phyloP scores from a whole-genome alignment of 495 filamentous ascomycete species.

The Amorphotheca resinae region DNA sequence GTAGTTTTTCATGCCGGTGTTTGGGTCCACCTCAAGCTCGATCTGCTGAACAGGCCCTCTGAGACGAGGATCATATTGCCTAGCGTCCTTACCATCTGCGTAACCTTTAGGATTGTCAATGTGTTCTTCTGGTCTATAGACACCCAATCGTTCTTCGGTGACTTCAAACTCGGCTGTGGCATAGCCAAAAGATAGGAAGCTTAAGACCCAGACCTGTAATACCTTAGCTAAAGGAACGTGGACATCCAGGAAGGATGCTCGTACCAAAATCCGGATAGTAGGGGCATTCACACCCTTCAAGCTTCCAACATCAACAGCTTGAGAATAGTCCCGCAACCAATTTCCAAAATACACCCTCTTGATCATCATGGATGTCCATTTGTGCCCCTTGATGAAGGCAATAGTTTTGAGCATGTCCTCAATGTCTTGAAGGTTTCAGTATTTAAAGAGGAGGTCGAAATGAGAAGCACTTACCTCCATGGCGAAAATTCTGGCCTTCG shows the following conservation, averaged over 20 bases:
- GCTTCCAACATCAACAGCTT: slow-evolving; percentile 85
- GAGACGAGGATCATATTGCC: slow-evolving; percentile 71
- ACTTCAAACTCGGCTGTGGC: slow-evolving; percentile 90
- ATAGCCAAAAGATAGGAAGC: slow-evolving; percentile 58
- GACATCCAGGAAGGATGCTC: slow-evolving; percentile 1
- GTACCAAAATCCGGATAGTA: slow-evolving; percentile 74
- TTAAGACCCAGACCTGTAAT: slow-evolving; percentile 36
- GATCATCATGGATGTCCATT: slow-evolving; percentile 87
- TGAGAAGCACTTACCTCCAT: slow-evolving; percentile 46
- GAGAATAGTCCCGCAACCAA: slow-evolving; percentile 66
- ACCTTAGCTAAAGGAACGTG: neutral
- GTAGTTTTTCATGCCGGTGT: slow-evolving; percentile 98
- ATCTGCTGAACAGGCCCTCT: slow-evolving; percentile 58
- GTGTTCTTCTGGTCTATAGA: slow-evolving; percentile 79
- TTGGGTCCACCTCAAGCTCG: slow-evolving; percentile 71
- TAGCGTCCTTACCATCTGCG: slow-evolving; percentile 76
- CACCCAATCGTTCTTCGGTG: slow-evolving; percentile 73
- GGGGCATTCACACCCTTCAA: slow-evolving; percentile 80
- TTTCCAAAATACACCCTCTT: slow-evolving; percentile 89
- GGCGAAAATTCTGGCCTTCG: slow-evolving; percentile 91
- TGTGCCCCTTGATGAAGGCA: slow-evolving; percentile 77
- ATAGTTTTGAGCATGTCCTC: slow-evolving; percentile 88
- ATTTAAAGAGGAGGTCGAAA: neutral
- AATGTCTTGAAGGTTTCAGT: slow-evolving; percentile 38
- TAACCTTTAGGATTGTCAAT: slow-evolving; percentile 59